Percentiles rank a stretch among this genome's conserved stretches.
Evolutionary conservation across 768 basidiomycete species (phyloP).

Genomic region (Suillus subalutaceus): DNA sequence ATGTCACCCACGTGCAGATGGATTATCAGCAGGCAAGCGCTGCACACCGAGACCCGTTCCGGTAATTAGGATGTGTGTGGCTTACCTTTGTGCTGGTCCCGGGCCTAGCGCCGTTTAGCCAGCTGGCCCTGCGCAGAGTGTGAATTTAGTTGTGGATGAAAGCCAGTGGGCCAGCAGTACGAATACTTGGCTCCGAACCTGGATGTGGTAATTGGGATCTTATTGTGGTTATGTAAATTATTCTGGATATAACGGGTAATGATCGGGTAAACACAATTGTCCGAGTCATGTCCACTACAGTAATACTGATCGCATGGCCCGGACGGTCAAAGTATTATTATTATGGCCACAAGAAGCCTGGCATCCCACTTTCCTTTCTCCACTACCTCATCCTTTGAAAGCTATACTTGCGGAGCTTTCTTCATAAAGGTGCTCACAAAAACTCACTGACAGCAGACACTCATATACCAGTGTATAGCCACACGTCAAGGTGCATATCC

Average conservation of each 20-base stretch:
- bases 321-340: conserved; percentile 5
- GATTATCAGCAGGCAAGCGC: not conserved
- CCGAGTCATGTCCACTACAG: not conserved
- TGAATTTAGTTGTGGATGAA: not conserved
- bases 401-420: conserved; percentile 1
- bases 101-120: not conserved
- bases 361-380: conserved; percentile 11
- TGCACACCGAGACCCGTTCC: not conserved
- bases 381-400: conserved; percentile 1
- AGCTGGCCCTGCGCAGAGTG: not conserved
- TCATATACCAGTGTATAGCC: conserved; percentile 12
- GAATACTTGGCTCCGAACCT: not conserved
- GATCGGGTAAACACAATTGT: conserved; percentile 27
- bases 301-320: not conserved
- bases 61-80: not conserved
- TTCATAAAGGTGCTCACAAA: not conserved
- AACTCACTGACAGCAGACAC: not conserved
- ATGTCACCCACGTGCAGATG: too few species aligned
- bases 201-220: conserved; percentile 10
- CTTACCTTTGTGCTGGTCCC: not conserved
- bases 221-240: conserved; percentile 27
- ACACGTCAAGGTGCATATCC: conserved; percentile 15
- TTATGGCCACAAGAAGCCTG: conserved; percentile 7
- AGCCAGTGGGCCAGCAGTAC: not conserved
- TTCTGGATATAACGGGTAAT: conserved; percentile 23